These are phyloP conservation scores for Haematococcus lacustris DNA, from an alignment of 139 green algal genomes.

Conservation along the genomic window DNA sequence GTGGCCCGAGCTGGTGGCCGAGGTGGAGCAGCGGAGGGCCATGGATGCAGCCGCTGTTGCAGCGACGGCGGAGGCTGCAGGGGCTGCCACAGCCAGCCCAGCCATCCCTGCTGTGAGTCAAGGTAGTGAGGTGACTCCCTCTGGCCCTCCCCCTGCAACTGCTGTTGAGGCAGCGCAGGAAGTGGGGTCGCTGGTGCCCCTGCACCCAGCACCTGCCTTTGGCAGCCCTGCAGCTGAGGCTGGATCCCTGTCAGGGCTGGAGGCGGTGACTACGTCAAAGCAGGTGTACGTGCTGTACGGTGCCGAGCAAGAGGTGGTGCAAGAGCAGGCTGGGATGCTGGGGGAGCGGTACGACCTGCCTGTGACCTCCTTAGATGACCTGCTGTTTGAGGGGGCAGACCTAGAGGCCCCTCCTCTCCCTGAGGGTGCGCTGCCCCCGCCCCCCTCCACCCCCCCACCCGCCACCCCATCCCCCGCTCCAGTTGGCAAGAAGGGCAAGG, in stretches of 20 bases:
- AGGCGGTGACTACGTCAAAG: slow-evolving; percentile 30
- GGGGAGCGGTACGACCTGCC: slow-evolving; percentile 43
- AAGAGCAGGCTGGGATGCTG: slow-evolving; percentile 44
- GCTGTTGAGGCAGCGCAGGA: too few relatives aligned
- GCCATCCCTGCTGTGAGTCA: neutral
- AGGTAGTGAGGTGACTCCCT: too few relatives aligned
- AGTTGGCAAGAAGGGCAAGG: slow-evolving; percentile 3
- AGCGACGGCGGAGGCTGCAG: neutral
- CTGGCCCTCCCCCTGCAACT: too few relatives aligned
- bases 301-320: slow-evolving; percentile 7
- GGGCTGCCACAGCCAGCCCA: neutral
- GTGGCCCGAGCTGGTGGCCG: slow-evolving; percentile 49
- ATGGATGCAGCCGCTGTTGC: slow-evolving; percentile 21
- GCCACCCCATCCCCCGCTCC: neutral
- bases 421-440: neutral
- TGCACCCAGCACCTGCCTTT: neutral
- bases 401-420: neutral
- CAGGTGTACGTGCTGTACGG: slow-evolving; percentile 41
- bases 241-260: slow-evolving; percentile 33
- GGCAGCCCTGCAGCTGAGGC: slow-evolving; percentile 5
- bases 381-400: slow-evolving; percentile 29
- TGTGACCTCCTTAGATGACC: slow-evolving; percentile 29
- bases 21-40: slow-evolving; percentile 33
- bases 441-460: neutral
- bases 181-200: neutral